Percentiles rank a stretch among this genome's conserved stretches.
Evolutionary conservation across 2,329 filamentous ascomycete genomes (phyloP).

Genomic region (Botrytis byssoidea): DNA sequence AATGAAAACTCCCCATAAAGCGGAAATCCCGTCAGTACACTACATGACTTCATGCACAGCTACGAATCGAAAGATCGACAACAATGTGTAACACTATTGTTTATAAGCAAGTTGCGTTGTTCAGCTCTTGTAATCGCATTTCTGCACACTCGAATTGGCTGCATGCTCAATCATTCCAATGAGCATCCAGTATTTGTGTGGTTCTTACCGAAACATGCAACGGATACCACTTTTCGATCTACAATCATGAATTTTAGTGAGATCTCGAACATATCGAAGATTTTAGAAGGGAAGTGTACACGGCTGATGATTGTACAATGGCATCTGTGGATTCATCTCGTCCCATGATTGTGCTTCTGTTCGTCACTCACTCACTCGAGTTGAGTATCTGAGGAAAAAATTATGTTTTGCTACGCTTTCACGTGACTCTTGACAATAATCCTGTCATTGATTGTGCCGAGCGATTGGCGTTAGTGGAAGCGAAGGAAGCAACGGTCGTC

Average conservation of each 20-base stretch:
- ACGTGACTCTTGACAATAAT: background rate
- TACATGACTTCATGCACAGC: conserved; percentile 2
- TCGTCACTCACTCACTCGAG: background rate
- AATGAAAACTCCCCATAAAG: background rate
- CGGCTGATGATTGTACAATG: background rate
- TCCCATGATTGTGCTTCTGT: background rate
- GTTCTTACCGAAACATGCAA: background rate
- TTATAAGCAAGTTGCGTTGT: background rate
- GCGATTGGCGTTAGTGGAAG: background rate
- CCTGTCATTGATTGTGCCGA: background rate
- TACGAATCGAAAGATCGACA: background rate
- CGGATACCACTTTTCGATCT: background rate
- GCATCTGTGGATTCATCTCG: background rate
- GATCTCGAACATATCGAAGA: background rate
- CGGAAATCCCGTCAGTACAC: background rate
- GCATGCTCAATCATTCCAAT: background rate
- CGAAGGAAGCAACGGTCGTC: background rate
- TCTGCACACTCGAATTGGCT: background rate
- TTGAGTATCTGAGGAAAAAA: background rate
- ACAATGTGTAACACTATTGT: background rate
- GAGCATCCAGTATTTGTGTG: background rate
- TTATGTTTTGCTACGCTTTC: background rate
- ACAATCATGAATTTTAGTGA: background rate
- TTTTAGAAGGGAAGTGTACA: background rate
- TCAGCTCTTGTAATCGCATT: background rate